Evolutionary conservation across 192 early-diverging fungal species (phyloP).

Genomic region (Rhizoclosmatium globosum): DNA sequence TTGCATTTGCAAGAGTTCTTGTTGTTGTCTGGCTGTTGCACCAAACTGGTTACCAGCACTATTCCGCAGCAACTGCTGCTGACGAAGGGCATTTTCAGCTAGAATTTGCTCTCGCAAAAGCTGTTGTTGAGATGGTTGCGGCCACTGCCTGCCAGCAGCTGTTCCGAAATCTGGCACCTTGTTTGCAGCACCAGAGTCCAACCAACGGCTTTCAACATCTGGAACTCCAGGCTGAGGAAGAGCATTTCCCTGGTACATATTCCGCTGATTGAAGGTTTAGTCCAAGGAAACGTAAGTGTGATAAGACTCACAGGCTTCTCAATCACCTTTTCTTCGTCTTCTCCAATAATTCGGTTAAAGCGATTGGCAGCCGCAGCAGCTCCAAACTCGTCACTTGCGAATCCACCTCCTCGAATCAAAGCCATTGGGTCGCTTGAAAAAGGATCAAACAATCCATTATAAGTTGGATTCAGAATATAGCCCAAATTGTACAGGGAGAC

Average conservation of each 20-base stretch:
- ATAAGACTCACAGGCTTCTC: neutral
- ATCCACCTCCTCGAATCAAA: slow-evolving; percentile 12
- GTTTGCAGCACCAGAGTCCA: slow-evolving; percentile 10
- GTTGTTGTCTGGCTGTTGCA: slow-evolving; percentile 28
- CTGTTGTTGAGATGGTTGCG: slow-evolving; percentile 27
- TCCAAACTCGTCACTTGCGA: neutral
- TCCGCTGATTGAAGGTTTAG: neutral
- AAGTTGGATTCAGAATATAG: slow-evolving; percentile 53
- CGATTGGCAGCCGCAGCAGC: neutral
- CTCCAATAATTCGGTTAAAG: neutral
- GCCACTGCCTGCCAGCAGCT: slow-evolving; percentile 12
- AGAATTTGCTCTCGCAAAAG: slow-evolving; percentile 29
- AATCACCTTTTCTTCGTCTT: neutral
- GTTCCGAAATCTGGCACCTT: slow-evolving; percentile 9
- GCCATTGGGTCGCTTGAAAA: slow-evolving; percentile 52
- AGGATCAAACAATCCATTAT: slow-evolving; percentile 62
- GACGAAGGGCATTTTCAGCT: slow-evolving; percentile 18
- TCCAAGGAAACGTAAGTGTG: neutral
- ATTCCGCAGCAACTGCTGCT: slow-evolving; percentile 24
- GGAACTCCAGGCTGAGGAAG: slow-evolving; percentile 6
- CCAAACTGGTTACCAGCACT: neutral
- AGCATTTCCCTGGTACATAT: slow-evolving; percentile 10
- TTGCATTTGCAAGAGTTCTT: slow-evolving; percentile 37
- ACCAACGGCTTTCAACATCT: slow-evolving; percentile 26
- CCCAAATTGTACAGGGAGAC: slow-evolving; percentile 43